These are phyloP conservation scores for Aureobasidium subglaciale DNA, from an alignment of 2,329 filamentous ascomycete species.

Conservation along the genomic window DNA sequence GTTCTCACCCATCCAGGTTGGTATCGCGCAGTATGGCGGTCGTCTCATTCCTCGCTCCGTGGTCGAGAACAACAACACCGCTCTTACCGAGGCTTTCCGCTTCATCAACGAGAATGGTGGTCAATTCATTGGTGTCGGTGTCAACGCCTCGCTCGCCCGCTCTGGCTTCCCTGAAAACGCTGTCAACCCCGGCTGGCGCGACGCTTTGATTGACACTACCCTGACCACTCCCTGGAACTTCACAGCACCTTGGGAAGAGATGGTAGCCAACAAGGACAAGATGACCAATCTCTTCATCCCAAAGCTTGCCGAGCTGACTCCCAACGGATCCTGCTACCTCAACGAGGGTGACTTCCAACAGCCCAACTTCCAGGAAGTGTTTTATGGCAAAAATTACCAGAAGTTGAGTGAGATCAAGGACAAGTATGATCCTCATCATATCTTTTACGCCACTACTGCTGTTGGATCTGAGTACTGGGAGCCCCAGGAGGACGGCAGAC, in stretches of 20 bases:
- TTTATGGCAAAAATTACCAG: conserved; percentile 37
- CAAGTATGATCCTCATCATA: conserved; percentile 35
- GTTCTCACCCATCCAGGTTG: conserved; percentile 27
- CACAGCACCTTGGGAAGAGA: conserved; percentile 31
- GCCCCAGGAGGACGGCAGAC: conserved; percentile 18
- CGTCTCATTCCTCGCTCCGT: conserved; percentile 31
- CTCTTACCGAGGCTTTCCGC: conserved; percentile 28
- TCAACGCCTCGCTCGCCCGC: conserved; percentile 32
- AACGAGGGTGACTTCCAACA: conserved; percentile 32
- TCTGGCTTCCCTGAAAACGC: conserved; percentile 32
- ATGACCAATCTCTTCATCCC: conserved; percentile 37
- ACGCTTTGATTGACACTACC: conserved; percentile 26
- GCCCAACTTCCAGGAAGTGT: conserved; percentile 34
- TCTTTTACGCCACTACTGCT: conserved; percentile 36
- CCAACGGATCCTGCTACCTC: conserved; percentile 26
- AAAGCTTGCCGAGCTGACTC: conserved; percentile 33
- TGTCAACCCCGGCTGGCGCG: conserved; percentile 35
- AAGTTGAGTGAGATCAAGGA: conserved; percentile 32
- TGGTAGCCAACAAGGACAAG: conserved; percentile 30
- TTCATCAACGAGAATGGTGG: conserved; percentile 30
- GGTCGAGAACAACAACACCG: conserved; percentile 26
- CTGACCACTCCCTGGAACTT: conserved; percentile 28
- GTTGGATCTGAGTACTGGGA: conserved; percentile 34
- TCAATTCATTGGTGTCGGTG: conserved; percentile 32
- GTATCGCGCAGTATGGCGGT: conserved; percentile 23